These are phyloP conservation scores for Pyrenophora seminiperda DNA, from an alignment of 2,329 filamentous ascomycete species.

Conservation along the genomic window DNA sequence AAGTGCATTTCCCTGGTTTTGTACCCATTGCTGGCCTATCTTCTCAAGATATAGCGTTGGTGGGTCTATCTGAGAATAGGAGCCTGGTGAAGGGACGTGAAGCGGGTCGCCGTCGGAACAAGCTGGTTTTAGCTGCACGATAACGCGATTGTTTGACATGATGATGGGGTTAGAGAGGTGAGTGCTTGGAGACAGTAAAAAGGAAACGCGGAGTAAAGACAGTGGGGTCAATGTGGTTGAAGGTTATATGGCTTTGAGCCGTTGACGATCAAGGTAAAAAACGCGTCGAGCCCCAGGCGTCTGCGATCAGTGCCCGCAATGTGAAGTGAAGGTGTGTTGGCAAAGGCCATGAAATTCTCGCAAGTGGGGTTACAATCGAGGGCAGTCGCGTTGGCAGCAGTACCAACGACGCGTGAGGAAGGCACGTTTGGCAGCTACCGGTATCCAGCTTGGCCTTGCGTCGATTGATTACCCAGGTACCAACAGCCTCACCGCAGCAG, in stretches of 20 bases:
- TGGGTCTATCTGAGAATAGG: slow-evolving; percentile 47
- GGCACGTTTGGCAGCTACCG: slow-evolving; percentile 12
- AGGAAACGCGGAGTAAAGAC: background rate
- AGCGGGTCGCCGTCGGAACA: slow-evolving; percentile 45
- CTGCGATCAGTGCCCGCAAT: background rate
- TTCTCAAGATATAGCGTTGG: slow-evolving; percentile 54
- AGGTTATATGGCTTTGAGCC: background rate
- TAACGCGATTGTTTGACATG: slow-evolving; percentile 15
- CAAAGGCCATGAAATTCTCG: slow-evolving; percentile 2
- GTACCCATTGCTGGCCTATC: slow-evolving; percentile 57
- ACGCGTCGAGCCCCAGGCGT: background rate
- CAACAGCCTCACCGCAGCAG: background rate
- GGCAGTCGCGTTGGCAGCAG: slow-evolving; percentile 12
- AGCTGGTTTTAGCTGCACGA: slow-evolving; percentile 30
- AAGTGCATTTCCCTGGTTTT: slow-evolving; percentile 46
- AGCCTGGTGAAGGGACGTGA: slow-evolving; percentile 28
- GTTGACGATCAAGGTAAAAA: no score
- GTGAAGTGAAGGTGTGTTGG: background rate
- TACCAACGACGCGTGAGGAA: slow-evolving; percentile 9
- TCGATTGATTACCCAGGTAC: background rate
- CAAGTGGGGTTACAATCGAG: slow-evolving; percentile 2
- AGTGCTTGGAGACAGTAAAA: no score
- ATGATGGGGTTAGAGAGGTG: background rate
- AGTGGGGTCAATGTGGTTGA: background rate
- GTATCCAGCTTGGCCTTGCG: slow-evolving; percentile 5